Evolutionary conservation across 257 asterid species (phyloP), one percentile per base, ranked within the genome.

Genomic region (Ajuga chamaepitys): DNA sequence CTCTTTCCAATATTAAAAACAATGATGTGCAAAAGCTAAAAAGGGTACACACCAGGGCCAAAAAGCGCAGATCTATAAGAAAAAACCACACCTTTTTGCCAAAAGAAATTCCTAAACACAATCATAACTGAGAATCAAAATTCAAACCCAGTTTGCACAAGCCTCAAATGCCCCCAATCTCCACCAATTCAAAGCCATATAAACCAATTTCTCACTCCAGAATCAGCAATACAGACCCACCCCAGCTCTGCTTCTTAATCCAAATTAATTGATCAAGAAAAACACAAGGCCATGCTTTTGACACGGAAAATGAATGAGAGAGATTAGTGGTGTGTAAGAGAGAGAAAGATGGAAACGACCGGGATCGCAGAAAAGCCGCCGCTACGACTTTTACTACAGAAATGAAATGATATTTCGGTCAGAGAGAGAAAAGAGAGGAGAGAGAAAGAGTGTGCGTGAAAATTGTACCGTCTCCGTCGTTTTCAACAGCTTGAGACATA

Each of bases 351-450:
- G 52, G 41, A 48, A 65, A 59, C 74, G 71, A 64, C 41, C 24
- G 75, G 76, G 86, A 76, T 76, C 84, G 80, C 81, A 68, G 57
- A 73, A 73, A 73, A 61, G 64, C 74, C 77, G 75, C 70, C 78
- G 67, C 55, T 58, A 42, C 64, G 60, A 71, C 70, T 74, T 70
- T 53, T 55, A 66, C 37, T 35, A 20, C n/a, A 28, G 13, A 13
- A 40, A n/a, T n/a, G 63, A 55, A 41, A 42, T 52, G 11, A 51
- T 9, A 2, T 14, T 58, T 46, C 68, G 18, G 62, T 38, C 55
- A 24, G 7, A 42, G 46, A 25, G 25, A 21, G 54, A 12, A 54
- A 25, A 56, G 7, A 47, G 21, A 61, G n/a, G 50, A 1, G 40
- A 20, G 67, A n/a, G 24, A 4, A 34, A 14, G 56, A 44, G 58